phyloP scores from a whole-genome alignment of 2,329 filamentous ascomycete genomes.

The Annulohypoxylon truncatum region DNA sequence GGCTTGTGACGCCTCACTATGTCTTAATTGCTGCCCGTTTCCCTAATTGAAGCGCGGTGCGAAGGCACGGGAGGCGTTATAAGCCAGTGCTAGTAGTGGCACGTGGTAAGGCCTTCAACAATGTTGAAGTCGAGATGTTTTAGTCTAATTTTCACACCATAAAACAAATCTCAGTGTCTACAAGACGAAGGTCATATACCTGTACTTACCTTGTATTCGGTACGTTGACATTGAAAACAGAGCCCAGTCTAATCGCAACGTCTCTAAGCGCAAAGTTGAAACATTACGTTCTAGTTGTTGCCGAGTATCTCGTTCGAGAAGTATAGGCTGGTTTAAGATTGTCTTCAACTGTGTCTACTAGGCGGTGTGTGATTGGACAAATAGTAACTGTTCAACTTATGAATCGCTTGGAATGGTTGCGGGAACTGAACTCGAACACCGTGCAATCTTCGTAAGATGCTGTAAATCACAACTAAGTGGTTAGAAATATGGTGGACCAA shows the following conservation, averaged over 20 bases:
- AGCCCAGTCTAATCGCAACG: background rate
- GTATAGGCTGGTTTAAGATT: background rate
- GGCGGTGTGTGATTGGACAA: background rate
- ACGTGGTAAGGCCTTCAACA: background rate
- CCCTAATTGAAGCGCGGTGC: no score
- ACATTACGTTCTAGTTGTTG: background rate
- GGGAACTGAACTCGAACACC: background rate
- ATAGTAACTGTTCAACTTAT: background rate
- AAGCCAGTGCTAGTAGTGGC: no score
- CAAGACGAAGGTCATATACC: background rate
- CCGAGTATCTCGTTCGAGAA: background rate
- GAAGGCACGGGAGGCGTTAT: no score
- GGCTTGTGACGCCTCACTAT: no score
- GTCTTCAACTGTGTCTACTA: background rate
- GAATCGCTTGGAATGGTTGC: background rate
- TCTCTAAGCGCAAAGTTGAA: background rate
- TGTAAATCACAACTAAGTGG: background rate
- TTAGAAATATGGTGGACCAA: background rate
- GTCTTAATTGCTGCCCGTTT: no score
- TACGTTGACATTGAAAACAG: background rate
- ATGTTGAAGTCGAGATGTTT: no score
- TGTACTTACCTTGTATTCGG: background rate
- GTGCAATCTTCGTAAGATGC: background rate
- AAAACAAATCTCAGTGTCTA: background rate
- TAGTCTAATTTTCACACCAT: background rate